Percentiles rank a stretch among this genome's conserved stretches.
Conservation (phyloP, 176 grass and related monocot species). For the Paspalum vaginatum region DNA sequence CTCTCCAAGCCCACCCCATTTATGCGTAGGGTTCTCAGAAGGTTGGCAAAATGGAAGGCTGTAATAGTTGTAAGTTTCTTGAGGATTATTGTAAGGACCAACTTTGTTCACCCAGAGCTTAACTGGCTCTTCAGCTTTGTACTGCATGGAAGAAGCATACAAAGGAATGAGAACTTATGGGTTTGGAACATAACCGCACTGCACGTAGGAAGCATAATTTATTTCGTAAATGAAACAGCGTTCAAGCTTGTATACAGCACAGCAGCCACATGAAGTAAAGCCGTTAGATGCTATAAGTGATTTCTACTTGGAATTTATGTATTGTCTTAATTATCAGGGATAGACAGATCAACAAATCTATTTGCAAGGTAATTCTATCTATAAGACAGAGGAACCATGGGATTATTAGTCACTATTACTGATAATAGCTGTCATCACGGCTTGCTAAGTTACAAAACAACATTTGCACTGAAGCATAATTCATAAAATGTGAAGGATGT, state of each 20-base stretch:
- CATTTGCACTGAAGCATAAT: neutral
- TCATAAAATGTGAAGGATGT: neutral
- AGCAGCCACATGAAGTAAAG: constrained; percentile 2
- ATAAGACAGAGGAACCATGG: neutral
- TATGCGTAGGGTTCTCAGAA: constrained; percentile 75
- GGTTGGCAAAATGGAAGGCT: constrained; percentile 91
- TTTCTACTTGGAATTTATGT: neutral
- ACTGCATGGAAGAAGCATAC: constrained; percentile 61
- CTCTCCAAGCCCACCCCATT: constrained; percentile 98
- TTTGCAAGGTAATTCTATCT: neutral
- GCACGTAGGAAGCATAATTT: neutral
- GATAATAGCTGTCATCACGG: neutral
- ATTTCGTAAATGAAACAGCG: constrained; percentile 21
- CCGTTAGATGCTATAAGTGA: neutral
- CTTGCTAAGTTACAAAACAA: neutral
- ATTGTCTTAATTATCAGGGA: neutral
- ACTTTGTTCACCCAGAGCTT: constrained; percentile 99
- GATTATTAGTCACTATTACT: neutral
- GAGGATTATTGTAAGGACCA: constrained; percentile 97
- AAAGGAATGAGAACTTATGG: constrained; percentile 20
- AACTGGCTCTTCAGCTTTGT: constrained; percentile 69
- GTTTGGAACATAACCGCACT: neutral
- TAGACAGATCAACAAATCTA: neutral
- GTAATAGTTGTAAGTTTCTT: constrained; percentile 99
- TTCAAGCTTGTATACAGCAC: neutral